These are phyloP conservation scores for Hypoxylon sp. DNA, from an alignment of 2,329 filamentous ascomycete species.

Conservation along the genomic window DNA sequence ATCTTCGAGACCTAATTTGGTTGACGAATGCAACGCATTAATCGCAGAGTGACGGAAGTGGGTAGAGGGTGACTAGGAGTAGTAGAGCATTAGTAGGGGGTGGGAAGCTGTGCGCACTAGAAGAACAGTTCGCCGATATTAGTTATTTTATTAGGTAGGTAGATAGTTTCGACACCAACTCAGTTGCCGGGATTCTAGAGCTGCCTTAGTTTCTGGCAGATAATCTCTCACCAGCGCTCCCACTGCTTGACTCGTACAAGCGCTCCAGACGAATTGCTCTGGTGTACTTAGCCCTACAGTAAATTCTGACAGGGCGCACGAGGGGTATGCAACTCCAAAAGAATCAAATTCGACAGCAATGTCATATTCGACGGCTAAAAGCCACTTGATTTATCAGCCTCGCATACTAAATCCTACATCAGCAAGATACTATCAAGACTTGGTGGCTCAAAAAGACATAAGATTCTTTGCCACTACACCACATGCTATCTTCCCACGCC, in stretches of 20 bases:
- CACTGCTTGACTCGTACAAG: conserved; percentile 33
- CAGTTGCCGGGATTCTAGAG: conserved; percentile 43
- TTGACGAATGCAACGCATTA: conserved; percentile 46
- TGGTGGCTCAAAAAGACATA: conserved; percentile 1
- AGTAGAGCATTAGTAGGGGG: conserved; percentile 6
- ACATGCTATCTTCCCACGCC: conserved; percentile 21
- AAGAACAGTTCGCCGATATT: conserved; percentile 37
- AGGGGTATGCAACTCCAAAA: background rate
- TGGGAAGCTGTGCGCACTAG: conserved; percentile 13
- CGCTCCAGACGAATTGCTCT: conserved; percentile 14
- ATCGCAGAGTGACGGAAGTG: conserved; percentile 38
- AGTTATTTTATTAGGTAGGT: conserved; percentile 41
- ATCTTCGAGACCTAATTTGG: conserved; percentile 46
- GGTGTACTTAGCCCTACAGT: background rate
- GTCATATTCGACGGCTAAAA: conserved; percentile 30
- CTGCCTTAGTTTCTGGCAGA: conserved; percentile 34
- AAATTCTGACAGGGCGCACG: background rate
- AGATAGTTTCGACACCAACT: conserved; percentile 34
- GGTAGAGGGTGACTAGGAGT: conserved; percentile 23
- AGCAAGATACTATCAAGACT: background rate
- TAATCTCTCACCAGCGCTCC: conserved; percentile 27
- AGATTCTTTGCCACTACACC: conserved; percentile 5
- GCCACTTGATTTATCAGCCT: conserved; percentile 15
- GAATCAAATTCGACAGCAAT: background rate
- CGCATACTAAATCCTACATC: background rate